Evolutionary conservation across 495 filamentous ascomycete species (phyloP).

Genomic region (Choiromyces venosus): DNA sequence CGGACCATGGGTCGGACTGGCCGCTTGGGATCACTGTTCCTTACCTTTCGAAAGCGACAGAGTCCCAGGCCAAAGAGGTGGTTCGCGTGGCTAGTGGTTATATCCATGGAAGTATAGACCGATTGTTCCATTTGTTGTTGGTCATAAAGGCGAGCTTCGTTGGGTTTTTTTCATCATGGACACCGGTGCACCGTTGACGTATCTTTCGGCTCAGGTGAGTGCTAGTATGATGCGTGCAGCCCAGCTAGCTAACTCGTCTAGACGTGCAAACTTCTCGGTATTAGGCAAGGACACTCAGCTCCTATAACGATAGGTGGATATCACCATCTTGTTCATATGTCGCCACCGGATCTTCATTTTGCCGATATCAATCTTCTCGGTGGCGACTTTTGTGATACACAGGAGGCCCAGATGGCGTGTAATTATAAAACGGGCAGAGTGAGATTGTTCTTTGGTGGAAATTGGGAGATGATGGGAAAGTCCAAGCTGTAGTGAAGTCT

Average conservation of each 20-base stretch:
- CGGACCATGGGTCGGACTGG: too few species aligned
- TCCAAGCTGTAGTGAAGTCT: slow-evolving; percentile 2
- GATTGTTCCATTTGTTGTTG: slow-evolving; percentile 12
- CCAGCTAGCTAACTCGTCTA: too few species aligned
- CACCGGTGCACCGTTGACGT: too few species aligned
- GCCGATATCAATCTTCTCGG: slow-evolving; percentile 12
- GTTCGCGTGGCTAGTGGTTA: slow-evolving; percentile 2
- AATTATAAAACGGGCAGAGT: not conserved
- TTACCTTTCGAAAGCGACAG: slow-evolving; percentile 17
- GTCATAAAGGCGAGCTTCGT: slow-evolving; percentile 9
- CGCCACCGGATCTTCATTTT: slow-evolving; percentile 14
- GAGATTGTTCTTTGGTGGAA: slow-evolving; percentile 6
- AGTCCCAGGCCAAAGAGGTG: not conserved
- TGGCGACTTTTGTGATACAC: slow-evolving; percentile 5
- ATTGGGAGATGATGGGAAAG: not conserved
- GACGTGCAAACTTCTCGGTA: too few species aligned
- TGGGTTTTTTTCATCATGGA: slow-evolving; percentile 33
- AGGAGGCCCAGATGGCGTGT: slow-evolving; percentile 2
- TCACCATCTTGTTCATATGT: slow-evolving; percentile 1
- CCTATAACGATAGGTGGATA: slow-evolving; percentile 22
- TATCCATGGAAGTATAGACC: slow-evolving; percentile 8
- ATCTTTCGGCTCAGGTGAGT: too few species aligned
- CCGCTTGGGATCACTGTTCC: too few species aligned
- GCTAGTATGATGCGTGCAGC: too few species aligned
- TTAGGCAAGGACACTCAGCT: not conserved